Evolutionary conservation across 345 rosid genomes (phyloP).

Genomic region (Hibiscus syriacus): DNA sequence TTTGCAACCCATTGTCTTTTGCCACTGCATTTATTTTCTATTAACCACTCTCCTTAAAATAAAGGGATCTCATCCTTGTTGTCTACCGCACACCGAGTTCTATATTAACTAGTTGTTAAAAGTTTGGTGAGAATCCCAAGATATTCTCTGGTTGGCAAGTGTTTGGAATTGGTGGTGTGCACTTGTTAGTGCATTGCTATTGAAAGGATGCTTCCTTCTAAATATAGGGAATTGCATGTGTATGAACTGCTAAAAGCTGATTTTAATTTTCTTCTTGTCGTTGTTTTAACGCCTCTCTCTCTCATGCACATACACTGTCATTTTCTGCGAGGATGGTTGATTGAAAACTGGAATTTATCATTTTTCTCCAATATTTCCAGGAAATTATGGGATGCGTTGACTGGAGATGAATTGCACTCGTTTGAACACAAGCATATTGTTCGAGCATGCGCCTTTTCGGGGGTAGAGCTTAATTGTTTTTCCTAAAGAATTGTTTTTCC

Average conservation of each 20-base stretch:
- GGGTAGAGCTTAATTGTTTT: conserved; percentile 28
- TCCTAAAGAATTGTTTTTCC: not conserved
- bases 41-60: not conserved
- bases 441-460: conserved; percentile 85
- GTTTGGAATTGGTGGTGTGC: not conserved
- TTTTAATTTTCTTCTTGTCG: not conserved
- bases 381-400: conserved; percentile 91
- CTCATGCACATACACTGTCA: not conserved
- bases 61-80: not conserved
- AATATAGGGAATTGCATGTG: not conserved
- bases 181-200: not conserved
- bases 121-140: not conserved
- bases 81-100: not conserved
- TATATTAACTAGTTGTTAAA: not conserved
- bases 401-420: conserved; percentile 78
- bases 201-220: not conserved
- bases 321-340: not conserved
- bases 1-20: not conserved
- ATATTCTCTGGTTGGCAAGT: not conserved
- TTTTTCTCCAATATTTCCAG: conserved; percentile 30
- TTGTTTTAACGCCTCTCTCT: not conserved
- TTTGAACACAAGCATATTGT: conserved; percentile 95
- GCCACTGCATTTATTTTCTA: not conserved
- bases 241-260: not conserved
- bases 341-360: not conserved